These are phyloP conservation scores for Castanospermum australe DNA, from an alignment of 306 rosid species.

Conservation along the genomic window DNA sequence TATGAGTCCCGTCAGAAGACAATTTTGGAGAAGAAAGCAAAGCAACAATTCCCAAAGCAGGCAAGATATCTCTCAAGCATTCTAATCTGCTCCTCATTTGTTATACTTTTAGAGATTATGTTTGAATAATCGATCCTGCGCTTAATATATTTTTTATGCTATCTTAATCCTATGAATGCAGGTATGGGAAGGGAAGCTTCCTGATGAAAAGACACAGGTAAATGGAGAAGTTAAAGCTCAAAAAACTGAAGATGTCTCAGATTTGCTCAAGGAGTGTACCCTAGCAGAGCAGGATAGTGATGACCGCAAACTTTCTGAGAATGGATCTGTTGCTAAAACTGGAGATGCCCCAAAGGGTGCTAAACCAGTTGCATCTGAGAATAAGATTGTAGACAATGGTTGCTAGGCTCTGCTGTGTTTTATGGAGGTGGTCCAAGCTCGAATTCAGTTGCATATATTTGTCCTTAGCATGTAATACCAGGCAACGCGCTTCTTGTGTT, in stretches of 20 bases:
- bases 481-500: slow-evolving; percentile 49
- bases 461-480: slow-evolving; percentile 21
- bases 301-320: slow-evolving; percentile 45
- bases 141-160: neutral
- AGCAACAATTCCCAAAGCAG: slow-evolving; percentile 85
- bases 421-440: slow-evolving; percentile 45
- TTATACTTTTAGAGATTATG: neutral
- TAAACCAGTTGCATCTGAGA: slow-evolving; percentile 63
- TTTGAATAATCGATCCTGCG: neutral
- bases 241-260: slow-evolving; percentile 52
- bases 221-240: slow-evolving; percentile 49
- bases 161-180: slow-evolving; percentile 18
- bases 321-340: slow-evolving; percentile 53
- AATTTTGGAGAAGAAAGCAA: slow-evolving; percentile 88
- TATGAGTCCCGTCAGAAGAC: slow-evolving; percentile 89
- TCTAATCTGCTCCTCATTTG: no score
- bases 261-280: slow-evolving; percentile 48
- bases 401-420: slow-evolving; percentile 46
- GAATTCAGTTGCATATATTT: slow-evolving; percentile 33
- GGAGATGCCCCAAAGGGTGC: slow-evolving; percentile 91
- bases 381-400: slow-evolving; percentile 60
- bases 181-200: slow-evolving; percentile 92
- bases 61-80: slow-evolving; percentile 11
- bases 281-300: slow-evolving; percentile 30
- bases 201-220: slow-evolving; percentile 66